These are phyloP conservation scores for Spirogloea muscicola DNA, from an alignment of 139 green algal species.

Conservation along the genomic window DNA sequence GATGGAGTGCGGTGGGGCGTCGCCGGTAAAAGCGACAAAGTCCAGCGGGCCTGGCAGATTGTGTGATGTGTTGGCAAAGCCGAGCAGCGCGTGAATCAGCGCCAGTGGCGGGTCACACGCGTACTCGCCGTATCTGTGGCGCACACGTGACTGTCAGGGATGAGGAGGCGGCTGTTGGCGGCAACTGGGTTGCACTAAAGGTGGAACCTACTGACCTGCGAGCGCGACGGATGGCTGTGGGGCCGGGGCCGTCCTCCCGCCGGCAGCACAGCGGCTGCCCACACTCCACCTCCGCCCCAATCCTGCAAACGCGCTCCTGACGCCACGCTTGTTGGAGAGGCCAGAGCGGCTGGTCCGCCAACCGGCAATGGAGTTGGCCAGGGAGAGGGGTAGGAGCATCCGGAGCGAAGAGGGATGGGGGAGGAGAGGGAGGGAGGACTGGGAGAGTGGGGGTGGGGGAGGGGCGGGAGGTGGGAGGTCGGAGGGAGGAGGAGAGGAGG, in stretches of 20 bases:
- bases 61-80: not conserved
- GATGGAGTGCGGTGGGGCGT: constrained; percentile 16
- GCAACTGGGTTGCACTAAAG: not conserved
- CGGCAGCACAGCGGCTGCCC: constrained; percentile 7
- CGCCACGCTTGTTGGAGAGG: not conserved
- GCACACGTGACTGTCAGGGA: not conserved
- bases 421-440: not conserved
- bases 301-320: not conserved
- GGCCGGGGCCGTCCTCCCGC: not conserved
- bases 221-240: not conserved
- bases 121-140: constrained; percentile 32
- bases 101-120: constrained; percentile 8
- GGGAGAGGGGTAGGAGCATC: not conserved
- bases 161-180: not conserved
- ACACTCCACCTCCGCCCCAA: constrained; percentile 17
- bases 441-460: too few species aligned
- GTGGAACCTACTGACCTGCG: not conserved
- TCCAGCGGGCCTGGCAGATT: constrained; percentile 7
- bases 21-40: constrained; percentile 39
- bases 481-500: not conserved
- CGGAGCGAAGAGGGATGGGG: not conserved
- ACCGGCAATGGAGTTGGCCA: not conserved
- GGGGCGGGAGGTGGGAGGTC: not conserved
- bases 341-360: not conserved
- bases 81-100: constrained; percentile 10